Evolutionary conservation across 192 early-diverging fungal species (phyloP).

Genomic region (Phycomyces blakesleeanus): DNA sequence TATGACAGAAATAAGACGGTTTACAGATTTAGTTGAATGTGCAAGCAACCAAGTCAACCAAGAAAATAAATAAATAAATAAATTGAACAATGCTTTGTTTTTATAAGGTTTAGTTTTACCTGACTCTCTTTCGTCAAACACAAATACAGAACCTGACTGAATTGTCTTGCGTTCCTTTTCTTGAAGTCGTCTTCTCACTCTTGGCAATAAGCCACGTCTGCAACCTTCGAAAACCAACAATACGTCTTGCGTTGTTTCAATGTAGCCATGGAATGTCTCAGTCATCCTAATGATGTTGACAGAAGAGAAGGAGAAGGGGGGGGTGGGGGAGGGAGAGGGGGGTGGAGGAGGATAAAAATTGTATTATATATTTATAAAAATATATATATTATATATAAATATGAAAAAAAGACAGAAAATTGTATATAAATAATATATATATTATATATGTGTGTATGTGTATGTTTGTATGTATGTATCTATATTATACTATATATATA

Average conservation of each 20-base stretch:
- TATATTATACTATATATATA: too few relatives aligned
- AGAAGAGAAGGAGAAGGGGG: neutral
- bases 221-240: constrained; percentile 78
- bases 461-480: too few relatives aligned
- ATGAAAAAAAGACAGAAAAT: too few relatives aligned
- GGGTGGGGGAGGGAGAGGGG: too few relatives aligned
- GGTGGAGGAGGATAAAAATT: too few relatives aligned
- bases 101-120: constrained; percentile 18
- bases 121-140: constrained; percentile 82
- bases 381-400: too few relatives aligned
- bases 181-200: constrained; percentile 66
- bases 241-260: constrained; percentile 74
- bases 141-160: constrained; percentile 72
- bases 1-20: too few relatives aligned
- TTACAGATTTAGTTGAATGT: neutral
- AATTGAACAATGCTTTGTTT: neutral
- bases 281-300: constrained; percentile 12
- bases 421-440: too few relatives aligned
- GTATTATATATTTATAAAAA: too few relatives aligned
- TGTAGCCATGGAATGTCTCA: constrained; percentile 61
- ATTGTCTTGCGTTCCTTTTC: constrained; percentile 71
- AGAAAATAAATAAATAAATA: too few relatives aligned
- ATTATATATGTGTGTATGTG: too few relatives aligned
- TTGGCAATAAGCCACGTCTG: constrained; percentile 60
- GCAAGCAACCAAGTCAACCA: too few relatives aligned